Base-by-base conservation (phyloP, 176 grass and related monocot genomes). In the Triticum monococcum region DNA sequence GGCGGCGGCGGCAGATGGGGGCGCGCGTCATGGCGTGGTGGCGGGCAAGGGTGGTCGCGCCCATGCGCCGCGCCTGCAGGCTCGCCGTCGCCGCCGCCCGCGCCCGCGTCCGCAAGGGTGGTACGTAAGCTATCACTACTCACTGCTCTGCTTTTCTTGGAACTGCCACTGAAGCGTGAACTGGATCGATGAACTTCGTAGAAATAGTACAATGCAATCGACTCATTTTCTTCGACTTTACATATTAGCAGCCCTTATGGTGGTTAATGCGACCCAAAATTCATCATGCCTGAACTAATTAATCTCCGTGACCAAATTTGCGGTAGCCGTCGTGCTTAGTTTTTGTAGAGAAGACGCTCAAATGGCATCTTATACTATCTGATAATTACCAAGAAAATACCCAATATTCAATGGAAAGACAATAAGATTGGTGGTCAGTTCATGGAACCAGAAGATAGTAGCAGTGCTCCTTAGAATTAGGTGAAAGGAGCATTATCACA, bases 1-100 rank as follows among this genome's bases (percentile, higher is more conserved):
- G 11, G 72, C 41, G 17, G 77, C 83, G 4, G 5, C 75, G 36
- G 70, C 81, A 77, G 86, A 91, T 91, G 59, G 87, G 87, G 25
- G 79, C 79, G 33, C 78, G 87, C 69, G 89, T 93, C 59, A 99
- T 99, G 97, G 90, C 97, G 72, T 96, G 97, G 97, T 96, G 97
- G 94, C 90, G 88, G 35, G 68, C 89, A 4, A 90, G 78, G 64
- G 91, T 99, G 64, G 87, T 96, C 14, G 87, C 89, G 64, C 88
- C 92, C 25, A 87, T 96, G 77, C 93, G 88, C 89, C 89, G 94
- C 28, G 97, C 89, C 3, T 99, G 94, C 40, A 74, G 71, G 94
- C 71, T 96, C 84, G 90, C 85, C 87, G 94, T 96, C 87, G 91
- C 90, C 71, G 89, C 92, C 50, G 87, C 90, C 78, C 83, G 92